These are phyloP conservation scores for Ramaria sp. DNA, from an alignment of 768 basidiomycete genomes.

Conservation along the genomic window DNA sequence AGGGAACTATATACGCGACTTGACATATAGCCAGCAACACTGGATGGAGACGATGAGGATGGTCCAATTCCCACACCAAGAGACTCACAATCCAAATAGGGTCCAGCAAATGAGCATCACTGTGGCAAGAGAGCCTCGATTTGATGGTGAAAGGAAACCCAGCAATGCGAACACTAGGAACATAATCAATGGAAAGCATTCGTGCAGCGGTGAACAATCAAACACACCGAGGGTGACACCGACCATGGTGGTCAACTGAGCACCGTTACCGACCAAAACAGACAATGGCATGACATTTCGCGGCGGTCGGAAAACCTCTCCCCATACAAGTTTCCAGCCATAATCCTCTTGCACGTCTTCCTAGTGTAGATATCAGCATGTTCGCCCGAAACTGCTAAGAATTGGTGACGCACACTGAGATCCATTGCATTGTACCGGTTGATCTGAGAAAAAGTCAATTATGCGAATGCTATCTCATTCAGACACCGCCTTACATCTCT, in stretches of 20 bases:
- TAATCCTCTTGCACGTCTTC: constrained; percentile 97
- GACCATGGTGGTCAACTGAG: constrained; percentile 80
- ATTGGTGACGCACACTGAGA: constrained; percentile 48
- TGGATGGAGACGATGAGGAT: constrained; percentile 21
- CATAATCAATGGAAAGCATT: neutral
- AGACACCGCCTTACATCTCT: constrained; percentile 55
- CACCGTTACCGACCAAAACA: constrained; percentile 83
- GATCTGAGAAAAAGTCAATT: constrained; percentile 38
- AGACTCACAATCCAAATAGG: constrained; percentile 68
- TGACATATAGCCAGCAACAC: constrained; percentile 83
- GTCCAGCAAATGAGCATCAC: constrained; percentile 95
- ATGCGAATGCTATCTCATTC: neutral
- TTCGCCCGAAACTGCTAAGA: neutral
- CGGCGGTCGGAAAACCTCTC: constrained; percentile 89
- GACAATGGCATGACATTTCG: constrained; percentile 66
- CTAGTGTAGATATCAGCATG: constrained; percentile 24
- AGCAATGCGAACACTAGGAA: constrained; percentile 74
- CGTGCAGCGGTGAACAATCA: neutral
- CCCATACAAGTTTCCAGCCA: constrained; percentile 97
- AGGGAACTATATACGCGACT: constrained; percentile 73
- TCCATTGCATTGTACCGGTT: constrained; percentile 93
- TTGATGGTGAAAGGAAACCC: constrained; percentile 92
- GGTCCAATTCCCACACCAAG: neutral
- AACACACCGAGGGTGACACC: constrained; percentile 68
- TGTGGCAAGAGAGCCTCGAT: constrained; percentile 87